Base-by-base conservation (phyloP, 192 early-diverging fungal genomes). In the Endogone sp. region DNA sequence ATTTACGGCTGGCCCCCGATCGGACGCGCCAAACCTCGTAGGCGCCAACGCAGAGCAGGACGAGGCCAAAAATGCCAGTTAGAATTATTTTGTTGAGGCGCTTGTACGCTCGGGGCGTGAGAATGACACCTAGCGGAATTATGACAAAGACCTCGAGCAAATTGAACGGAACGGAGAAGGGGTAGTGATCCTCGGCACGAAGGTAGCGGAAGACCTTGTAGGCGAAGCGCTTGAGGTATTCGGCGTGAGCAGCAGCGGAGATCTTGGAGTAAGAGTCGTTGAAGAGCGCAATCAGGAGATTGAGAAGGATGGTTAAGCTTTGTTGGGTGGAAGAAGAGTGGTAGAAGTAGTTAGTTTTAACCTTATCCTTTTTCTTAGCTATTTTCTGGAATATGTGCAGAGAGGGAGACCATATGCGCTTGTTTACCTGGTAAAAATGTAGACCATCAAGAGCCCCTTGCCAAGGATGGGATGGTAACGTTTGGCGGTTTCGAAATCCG, bases 211-310 rank as follows among this genome's bases (percentile, higher is more conserved):
- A 78, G 3, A 78, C 77, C 60, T 78, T 78, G 70, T 74, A 78
- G 10, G 77, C 74, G 55, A 68, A 78, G 54, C 73, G 49, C 10
- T 71, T 73, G 32, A 78, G 24, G 30, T 78, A 78, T 24, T 78
- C 77, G 31, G 73, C 70, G 62, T 78, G 72, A 9, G 77, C 24
- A 4, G 72, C 71, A 37, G 71, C 77, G 3, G 72, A 71, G 29
- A 78, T 78, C 56, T 78, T 73, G 66, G 77, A 74, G 63, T 78
- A 78, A 20, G 77, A 78, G n/a, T 72, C 73, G 63, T 78, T 78
- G 72, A 78, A 78, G 55, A 78, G 77, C 6, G 77, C 77, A 37
- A 78, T 37, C 72, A 78, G 71, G 55, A 78, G 28, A 64, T 78
- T 78, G 30, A 78, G 69, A 27, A 78, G 63, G 68, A 78, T 78